A percentile compares a stretch with the other conserved stretches of the same genome.
These are phyloP conservation scores for Davidsoniella neocaledoniae DNA, from an alignment of 2,329 filamentous ascomycete species.

Conservation along the genomic window DNA sequence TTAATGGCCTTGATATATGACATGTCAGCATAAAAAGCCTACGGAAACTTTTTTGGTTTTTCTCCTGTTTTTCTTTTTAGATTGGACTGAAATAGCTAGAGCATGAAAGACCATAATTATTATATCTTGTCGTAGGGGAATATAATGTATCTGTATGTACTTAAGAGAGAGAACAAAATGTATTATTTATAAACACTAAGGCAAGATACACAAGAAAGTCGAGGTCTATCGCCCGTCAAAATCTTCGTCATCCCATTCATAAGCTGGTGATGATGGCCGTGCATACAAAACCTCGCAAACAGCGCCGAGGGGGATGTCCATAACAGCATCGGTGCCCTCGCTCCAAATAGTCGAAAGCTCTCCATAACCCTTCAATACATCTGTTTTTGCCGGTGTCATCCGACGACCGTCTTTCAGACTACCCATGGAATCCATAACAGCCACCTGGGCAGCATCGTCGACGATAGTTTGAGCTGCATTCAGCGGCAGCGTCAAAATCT, in stretches of 20 bases:
- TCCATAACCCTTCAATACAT: slow-evolving; percentile 19
- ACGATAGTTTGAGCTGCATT: slow-evolving; percentile 74
- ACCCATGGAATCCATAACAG: slow-evolving; percentile 60
- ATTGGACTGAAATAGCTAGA: no score
- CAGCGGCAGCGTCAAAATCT: slow-evolving; percentile 70
- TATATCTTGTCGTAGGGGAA: no score
- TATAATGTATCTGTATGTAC: background rate
- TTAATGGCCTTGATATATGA: no score
- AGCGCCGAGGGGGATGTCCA: slow-evolving; percentile 89
- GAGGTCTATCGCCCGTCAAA: background rate
- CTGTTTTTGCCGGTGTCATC: slow-evolving; percentile 22
- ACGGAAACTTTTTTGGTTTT: no score
- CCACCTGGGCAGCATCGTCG: slow-evolving; percentile 75
- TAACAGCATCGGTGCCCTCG: slow-evolving; percentile 84
- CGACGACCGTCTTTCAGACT: slow-evolving; percentile 23
- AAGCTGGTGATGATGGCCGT: background rate
- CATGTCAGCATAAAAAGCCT: no score
- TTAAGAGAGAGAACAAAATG: background rate
- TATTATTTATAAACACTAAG: background rate
- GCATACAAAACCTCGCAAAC: slow-evolving; percentile 89
- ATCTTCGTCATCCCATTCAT: slow-evolving; percentile 1
- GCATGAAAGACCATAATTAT: no score
- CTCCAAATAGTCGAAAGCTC: slow-evolving; percentile 59
- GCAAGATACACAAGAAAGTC: background rate
- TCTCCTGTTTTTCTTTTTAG: no score